Conservation (phyloP, 805 yeast genomes). For the Ogataea saltuana region DNA sequence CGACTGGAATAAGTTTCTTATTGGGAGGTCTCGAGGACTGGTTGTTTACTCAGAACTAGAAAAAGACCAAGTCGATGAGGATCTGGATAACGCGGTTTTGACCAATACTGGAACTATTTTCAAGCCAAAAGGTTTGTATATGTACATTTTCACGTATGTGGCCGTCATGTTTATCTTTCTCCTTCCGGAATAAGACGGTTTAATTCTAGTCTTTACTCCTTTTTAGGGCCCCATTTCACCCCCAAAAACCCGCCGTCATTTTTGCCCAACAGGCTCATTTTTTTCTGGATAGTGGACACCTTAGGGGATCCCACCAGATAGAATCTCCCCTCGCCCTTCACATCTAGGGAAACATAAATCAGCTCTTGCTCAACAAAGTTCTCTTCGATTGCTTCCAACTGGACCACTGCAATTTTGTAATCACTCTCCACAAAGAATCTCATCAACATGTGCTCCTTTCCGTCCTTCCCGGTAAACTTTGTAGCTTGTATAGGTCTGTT, state of each 20-base stretch:
- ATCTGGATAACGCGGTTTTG: conserved; percentile 14
- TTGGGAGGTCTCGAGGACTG: conserved; percentile 21
- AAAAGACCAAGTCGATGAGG: conserved; percentile 19
- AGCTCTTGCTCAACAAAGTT: conserved; percentile 67
- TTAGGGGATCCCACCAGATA: conserved; percentile 66
- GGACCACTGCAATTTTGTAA: conserved; percentile 64
- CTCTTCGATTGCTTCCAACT: conserved; percentile 76
- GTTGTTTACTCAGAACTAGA: conserved; percentile 13
- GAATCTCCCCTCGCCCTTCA: conserved; percentile 66
- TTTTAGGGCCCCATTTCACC: conserved; percentile 83
- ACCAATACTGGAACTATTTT: conserved; percentile 17
- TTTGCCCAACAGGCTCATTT: conserved; percentile 42
- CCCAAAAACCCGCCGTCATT: conserved; percentile 68
- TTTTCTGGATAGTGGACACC: conserved; percentile 43
- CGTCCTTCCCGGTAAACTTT: conserved; percentile 62
- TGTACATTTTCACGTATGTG: conserved; percentile 18
- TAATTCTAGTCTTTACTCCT: conserved; percentile 34
- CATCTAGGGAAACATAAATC: conserved; percentile 72
- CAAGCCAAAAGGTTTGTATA: conserved; percentile 14
- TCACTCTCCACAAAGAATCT: conserved; percentile 82
- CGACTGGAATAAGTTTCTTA: conserved; percentile 28
- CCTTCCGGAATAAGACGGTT: neutral
- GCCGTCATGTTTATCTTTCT: conserved; percentile 2
- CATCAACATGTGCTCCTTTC: conserved; percentile 80
- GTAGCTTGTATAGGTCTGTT: conserved; percentile 81